A percentile compares a stretch with the other conserved stretches of the same genome.
These are phyloP conservation scores for Pseudognaphalium luteoalbum DNA, from an alignment of 129 eudicot genomes.

Conservation along the genomic window DNA sequence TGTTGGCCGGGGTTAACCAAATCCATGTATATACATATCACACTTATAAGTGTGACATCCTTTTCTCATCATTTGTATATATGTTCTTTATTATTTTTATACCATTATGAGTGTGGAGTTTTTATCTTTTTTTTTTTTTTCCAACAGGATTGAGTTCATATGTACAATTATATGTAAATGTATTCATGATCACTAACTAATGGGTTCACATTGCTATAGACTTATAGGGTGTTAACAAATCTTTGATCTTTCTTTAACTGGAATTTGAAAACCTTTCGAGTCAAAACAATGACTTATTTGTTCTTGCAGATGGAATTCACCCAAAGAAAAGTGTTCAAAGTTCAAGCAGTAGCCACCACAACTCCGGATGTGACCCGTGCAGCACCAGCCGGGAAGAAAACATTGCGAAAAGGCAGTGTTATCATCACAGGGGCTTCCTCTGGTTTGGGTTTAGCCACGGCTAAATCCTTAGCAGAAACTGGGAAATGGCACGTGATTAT, in stretches of 20 bases:
- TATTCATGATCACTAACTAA: not conserved
- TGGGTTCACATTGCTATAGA: not conserved
- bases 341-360: slow-evolving; percentile 51
- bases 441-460: slow-evolving; percentile 76
- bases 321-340: slow-evolving; percentile 29
- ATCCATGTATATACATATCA: too few relatives aligned
- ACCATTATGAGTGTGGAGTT: too few relatives aligned
- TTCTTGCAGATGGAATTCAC: slow-evolving; percentile 33
- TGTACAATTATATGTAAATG: too few relatives aligned
- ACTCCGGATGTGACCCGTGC: slow-evolving; percentile 44
- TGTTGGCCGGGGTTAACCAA: too few relatives aligned
- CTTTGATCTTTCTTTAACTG: not conserved
- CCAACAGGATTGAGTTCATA: too few relatives aligned
- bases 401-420: slow-evolving; percentile 70
- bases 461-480: slow-evolving; percentile 74
- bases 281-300: not conserved
- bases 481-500: slow-evolving; percentile 80
- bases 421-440: slow-evolving; percentile 92
- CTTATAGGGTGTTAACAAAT: not conserved
- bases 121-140: too few relatives aligned
- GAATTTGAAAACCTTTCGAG: not conserved
- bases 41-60: too few relatives aligned
- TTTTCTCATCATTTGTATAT: not conserved
- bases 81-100: not conserved
- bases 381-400: slow-evolving; percentile 57